Conservation (phyloP, 2,329 filamentous ascomycete species). For the Fusarium multiceps region DNA sequence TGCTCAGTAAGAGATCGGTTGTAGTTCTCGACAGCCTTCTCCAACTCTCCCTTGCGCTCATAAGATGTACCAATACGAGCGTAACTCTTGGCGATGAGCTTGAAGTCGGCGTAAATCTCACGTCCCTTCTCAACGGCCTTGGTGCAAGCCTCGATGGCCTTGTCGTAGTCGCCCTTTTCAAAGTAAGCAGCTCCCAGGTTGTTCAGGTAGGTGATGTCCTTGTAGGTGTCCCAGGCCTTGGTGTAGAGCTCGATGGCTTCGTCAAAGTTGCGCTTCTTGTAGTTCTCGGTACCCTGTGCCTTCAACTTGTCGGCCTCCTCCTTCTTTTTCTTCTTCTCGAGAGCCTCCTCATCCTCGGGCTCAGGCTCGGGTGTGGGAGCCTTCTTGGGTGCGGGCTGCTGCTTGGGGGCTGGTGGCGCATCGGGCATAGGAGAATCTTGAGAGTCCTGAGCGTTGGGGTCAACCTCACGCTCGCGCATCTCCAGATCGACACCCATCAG, state of each 20-base stretch:
- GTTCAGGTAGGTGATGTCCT: conserved; percentile 98
- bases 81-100: conserved; percentile 98
- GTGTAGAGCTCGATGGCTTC: conserved; percentile 92
- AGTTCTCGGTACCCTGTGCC: conserved; percentile 90
- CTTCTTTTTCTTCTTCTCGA: conserved; percentile 89
- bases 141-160: conserved; percentile 85
- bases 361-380: conserved; percentile 70
- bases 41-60: conserved; percentile 86
- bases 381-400: conserved; percentile 62
- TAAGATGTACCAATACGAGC: conserved; percentile 94
- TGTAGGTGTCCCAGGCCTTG: conserved; percentile 93
- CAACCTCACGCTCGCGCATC: conserved; percentile 51
- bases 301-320: conserved; percentile 95
- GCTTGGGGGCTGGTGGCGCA: conserved; percentile 52
- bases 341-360: conserved; percentile 82
- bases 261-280: conserved; percentile 99
- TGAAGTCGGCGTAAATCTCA: conserved; percentile 92
- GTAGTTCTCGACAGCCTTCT: conserved; percentile 87
- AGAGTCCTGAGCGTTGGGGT: conserved; percentile 51
- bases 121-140: conserved; percentile 92
- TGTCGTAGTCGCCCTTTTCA: conserved; percentile 94
- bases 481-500: conserved; percentile 93
- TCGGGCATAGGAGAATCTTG: conserved; percentile 82
- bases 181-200: conserved; percentile 95
- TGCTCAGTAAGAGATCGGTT: conserved; percentile 95